Evolutionary conservation across 1,284 basidiomycete genomes (phyloP), one percentile per base, ranked within the genome.

Genomic region (Ceratobasidium sp.): DNA sequence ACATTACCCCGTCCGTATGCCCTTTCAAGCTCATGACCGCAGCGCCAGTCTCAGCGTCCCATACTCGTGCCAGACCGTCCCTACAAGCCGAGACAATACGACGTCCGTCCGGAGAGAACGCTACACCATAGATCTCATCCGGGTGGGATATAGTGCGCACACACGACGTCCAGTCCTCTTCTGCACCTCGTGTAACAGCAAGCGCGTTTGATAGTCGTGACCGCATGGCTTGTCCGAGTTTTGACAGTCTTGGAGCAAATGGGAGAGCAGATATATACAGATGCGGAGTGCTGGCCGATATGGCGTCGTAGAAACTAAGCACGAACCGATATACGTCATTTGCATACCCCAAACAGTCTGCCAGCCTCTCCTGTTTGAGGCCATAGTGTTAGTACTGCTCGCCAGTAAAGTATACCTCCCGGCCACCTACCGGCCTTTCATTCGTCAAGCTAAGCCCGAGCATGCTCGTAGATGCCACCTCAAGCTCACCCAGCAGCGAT

Each of bases 231-330:
- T 28, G n/a, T 2, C 15, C n/a, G 12, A 65, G n/a, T n/a, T 23
- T n/a, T 65, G 62, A 42, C 15, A 17, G 15, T 15, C 17, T 48
- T 65, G 62, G 62, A 9, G 62, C 38, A 3, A 44, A 26, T 2
- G 62, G 17, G 17, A 65, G 40, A 12, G 62, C 62, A n/a, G 62
- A 65, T 42, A 44, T 17, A n/a, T 65, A 65, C 6, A 65, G 62
- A 46, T 65, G 62, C 13, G 62, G 62, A n/a, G 62, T 65, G n/a
- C 62, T 65, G 6, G 17, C 20, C 13, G 40, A 44, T 26, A 65
- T 65, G 6, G 62, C 5, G 62, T 65, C 62, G 20, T 65, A 65
- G 20, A 65, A 65, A 17, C 12, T 17, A 26, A 65, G 62, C 33
- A 48, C 26, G 44, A 65, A 65, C 1, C 62, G 38, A 26, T 65